Percentiles rank a stretch among this genome's conserved stretches.
Evolutionary conservation across 148 eudicot species (phyloP).

Genomic region (Amaranthus hypochondriacus): DNA sequence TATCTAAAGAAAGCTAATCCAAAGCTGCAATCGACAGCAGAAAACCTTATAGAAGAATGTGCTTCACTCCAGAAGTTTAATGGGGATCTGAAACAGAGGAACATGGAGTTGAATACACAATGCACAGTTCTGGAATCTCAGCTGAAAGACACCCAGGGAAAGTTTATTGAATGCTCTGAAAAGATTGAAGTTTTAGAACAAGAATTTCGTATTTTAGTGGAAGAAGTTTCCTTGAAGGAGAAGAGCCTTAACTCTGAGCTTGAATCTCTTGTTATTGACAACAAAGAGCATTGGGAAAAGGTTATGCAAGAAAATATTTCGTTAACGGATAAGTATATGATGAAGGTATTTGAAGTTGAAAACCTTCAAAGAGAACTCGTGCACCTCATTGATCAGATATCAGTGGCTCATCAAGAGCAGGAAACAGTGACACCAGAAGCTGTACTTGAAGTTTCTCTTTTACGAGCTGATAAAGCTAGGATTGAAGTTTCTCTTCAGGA

Average conservation of each 20-base stretch:
- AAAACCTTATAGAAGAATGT: slow-evolving; percentile 51
- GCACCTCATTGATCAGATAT: slow-evolving; percentile 51
- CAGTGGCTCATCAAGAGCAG: slow-evolving; percentile 33
- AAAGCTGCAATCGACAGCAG: slow-evolving; percentile 48
- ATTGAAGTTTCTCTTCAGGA: slow-evolving; percentile 54
- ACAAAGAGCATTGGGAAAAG: slow-evolving; percentile 50
- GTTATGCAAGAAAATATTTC: slow-evolving; percentile 40
- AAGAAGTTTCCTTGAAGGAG: slow-evolving; percentile 56
- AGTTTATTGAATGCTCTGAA: slow-evolving; percentile 36
- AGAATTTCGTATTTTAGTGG: slow-evolving; percentile 41
- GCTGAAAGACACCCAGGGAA: slow-evolving; percentile 39
- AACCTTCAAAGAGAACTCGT: slow-evolving; percentile 61
- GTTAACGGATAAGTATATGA: slow-evolving; percentile 39
- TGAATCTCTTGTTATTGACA: slow-evolving; percentile 51
- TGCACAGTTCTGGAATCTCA: slow-evolving; percentile 43
- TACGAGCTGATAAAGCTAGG: slow-evolving; percentile 51
- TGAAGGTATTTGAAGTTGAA: slow-evolving; percentile 55
- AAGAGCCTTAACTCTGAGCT: slow-evolving; percentile 48
- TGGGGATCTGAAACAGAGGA: slow-evolving; percentile 52
- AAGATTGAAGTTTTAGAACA: slow-evolving; percentile 54
- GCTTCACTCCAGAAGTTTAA: slow-evolving; percentile 50
- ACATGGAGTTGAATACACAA: slow-evolving; percentile 40
- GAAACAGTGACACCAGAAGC: slow-evolving; percentile 39
- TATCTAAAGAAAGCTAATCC: slow-evolving; percentile 51
- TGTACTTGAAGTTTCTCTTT: slow-evolving; percentile 38